Base-by-base conservation (phyloP, 1,284 basidiomycete genomes). In the Trichosporon inkin region DNA sequence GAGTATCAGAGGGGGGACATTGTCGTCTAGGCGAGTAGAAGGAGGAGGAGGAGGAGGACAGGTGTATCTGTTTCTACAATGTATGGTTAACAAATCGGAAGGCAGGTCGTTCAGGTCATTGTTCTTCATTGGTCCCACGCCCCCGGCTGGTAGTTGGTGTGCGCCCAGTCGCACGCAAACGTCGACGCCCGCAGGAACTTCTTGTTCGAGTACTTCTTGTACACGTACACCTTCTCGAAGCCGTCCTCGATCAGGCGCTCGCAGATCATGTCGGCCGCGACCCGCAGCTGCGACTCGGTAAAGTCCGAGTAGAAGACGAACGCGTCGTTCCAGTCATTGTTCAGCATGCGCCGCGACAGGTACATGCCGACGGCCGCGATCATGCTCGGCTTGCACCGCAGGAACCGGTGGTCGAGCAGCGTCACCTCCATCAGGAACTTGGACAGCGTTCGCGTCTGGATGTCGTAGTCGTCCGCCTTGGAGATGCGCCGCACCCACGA, bases 301-400 rank as follows among this genome's bases (percentile, higher is more conserved):
- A 85, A 96, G 66, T 87, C 87, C 54, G 95, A 97, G 81, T 97
- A 90, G 82, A 85, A 97, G 59, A 97, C 85, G 77, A 99, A 99
- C 2, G 87, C 85, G 32, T 91, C 90, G 78, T 88, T 87, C 93
- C 93, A 97, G 76, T 89, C 86, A 68, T 90, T 90, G 54, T 88
- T 90, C 66, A 96, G 80, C 94, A 97, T 96, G 79, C 81, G 84
- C 69, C 92, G 84, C 53, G 94, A 87, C 63, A 88, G 87, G 82
- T 94, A 99, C 96, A 99, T 99, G 56, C 93, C 91, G 58, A 99
- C 86, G 11, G 95, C 96, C n/a, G 96, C 96, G 55, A 97, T 83
- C 74, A 97, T 83, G 76, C 90, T 92, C 0, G 95, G 94, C 78
- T 94, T 95, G 62, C 89, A 93, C 55, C 91, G 83, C 72, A 99